A percentile compares a stretch with the other conserved stretches of the same genome.
These are phyloP conservation scores for Sporothrix pallida DNA, from an alignment of 2,329 filamentous ascomycete genomes.

Conservation along the genomic window DNA sequence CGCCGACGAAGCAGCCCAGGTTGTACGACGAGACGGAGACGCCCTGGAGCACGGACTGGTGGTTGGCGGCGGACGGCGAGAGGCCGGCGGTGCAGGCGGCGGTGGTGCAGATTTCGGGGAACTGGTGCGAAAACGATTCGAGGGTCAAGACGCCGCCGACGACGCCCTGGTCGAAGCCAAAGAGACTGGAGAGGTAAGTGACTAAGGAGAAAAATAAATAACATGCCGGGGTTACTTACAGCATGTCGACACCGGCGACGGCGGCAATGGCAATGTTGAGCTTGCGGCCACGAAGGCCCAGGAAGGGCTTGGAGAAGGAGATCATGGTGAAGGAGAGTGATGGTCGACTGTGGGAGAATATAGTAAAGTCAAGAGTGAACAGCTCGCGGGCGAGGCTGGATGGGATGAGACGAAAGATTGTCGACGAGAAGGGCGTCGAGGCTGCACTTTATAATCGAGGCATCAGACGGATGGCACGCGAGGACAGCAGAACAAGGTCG, in stretches of 20 bases:
- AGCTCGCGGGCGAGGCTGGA: background rate
- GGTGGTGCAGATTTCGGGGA: conserved; percentile 13
- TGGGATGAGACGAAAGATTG: no score
- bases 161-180: conserved; percentile 21
- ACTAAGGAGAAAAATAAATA: no score
- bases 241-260: conserved; percentile 18
- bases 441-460: no score
- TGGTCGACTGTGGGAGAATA: background rate
- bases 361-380: background rate
- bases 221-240: background rate
- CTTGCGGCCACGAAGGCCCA: conserved; percentile 10
- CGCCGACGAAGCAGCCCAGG: conserved; percentile 43
- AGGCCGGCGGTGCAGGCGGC: conserved; percentile 6
- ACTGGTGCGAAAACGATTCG: background rate
- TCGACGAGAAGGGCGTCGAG: no score
- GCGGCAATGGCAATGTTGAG: conserved; percentile 23
- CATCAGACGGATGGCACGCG: no score
- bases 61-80: background rate
- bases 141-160: conserved; percentile 11
- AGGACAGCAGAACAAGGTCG: no score
- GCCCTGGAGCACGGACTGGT: conserved; percentile 45
- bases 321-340: background rate
- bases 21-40: conserved; percentile 47
- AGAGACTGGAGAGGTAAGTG: background rate
- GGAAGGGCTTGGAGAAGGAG: background rate